Conservation (phyloP, 306 rosid species). For the Sophora flavescens region DNA sequence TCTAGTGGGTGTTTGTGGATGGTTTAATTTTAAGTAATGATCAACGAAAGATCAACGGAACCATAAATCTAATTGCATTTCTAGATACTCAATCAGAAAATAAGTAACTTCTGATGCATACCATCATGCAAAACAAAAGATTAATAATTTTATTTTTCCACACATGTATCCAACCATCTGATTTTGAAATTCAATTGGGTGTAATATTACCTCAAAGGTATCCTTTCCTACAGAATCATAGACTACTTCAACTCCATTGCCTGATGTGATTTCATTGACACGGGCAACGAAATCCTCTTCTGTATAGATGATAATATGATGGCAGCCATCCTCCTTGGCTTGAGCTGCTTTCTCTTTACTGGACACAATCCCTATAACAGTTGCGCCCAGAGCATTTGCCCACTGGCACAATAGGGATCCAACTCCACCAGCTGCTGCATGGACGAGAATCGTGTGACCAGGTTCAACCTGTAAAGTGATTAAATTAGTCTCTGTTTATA, state of each 20-base stretch:
- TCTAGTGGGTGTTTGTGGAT: too few relatives aligned
- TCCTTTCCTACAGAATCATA: constrained; percentile 96
- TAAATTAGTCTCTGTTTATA: neutral
- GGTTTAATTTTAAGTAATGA: too few relatives aligned
- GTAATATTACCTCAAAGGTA: constrained; percentile 76
- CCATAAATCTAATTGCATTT: constrained; percentile 28
- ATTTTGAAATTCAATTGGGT: constrained; percentile 16
- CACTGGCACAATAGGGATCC: constrained; percentile 95
- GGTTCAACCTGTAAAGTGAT: constrained; percentile 65
- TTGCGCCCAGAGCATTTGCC: constrained; percentile 93
- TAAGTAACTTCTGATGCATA: constrained; percentile 1
- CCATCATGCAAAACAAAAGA: neutral
- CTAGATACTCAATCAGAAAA: neutral
- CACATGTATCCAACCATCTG: constrained; percentile 22
- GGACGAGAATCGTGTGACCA: constrained; percentile 83
- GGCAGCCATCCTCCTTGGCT: constrained; percentile 95
- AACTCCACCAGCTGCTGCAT: constrained; percentile 97
- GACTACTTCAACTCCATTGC: constrained; percentile 90
- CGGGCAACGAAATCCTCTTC: constrained; percentile 89
- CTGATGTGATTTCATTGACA: constrained; percentile 80
- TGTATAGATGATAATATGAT: constrained; percentile 71
- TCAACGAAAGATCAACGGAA: neutral
- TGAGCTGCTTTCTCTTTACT: constrained; percentile 83
- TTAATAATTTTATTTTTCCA: neutral
- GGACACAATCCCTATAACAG: constrained; percentile 89